Conservation (phyloP, 352 stramenopile species). For the Phytophthora cryptogea region DNA sequence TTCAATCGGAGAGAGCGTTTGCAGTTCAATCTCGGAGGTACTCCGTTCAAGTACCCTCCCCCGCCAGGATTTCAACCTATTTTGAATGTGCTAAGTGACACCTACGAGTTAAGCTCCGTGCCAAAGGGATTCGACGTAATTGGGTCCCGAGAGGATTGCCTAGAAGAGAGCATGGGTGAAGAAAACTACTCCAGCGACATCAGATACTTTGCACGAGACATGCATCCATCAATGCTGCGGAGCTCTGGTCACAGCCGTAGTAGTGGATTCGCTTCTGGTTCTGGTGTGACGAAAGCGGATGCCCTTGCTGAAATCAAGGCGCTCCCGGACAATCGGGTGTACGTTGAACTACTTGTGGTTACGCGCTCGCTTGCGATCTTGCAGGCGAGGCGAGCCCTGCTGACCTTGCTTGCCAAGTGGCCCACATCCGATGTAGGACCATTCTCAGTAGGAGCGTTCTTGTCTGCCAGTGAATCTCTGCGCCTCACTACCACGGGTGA, state of each 20-base stretch:
- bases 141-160: conserved; percentile 77
- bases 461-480: conserved; percentile 21
- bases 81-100: conserved; percentile 64
- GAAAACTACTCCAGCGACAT: conserved; percentile 82
- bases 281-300: conserved; percentile 61
- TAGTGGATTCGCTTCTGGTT: conserved; percentile 42
- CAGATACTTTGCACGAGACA: conserved; percentile 79
- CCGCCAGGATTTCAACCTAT: conserved; percentile 83
- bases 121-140: conserved; percentile 79
- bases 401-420: conserved; percentile 84
- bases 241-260: conserved; percentile 51
- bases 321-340: conserved; percentile 79
- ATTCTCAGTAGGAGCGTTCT: conserved; percentile 61
- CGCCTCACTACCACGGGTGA: conserved; percentile 24
- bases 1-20: conserved; percentile 88
- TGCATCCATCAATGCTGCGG: conserved; percentile 75
- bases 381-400: conserved; percentile 71
- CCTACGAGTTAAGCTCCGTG: conserved; percentile 45
- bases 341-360: conserved; percentile 75
- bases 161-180: conserved; percentile 85
- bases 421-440: conserved; percentile 53
- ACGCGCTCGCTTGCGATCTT: conserved; percentile 83
- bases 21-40: conserved; percentile 87
- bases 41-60: conserved; percentile 75
- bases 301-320: conserved; percentile 76